Evolutionary conservation across 495 filamentous ascomycete genomes (phyloP), one percentile per base, ranked within the genome.

Genomic region (Tuber melanosporum): DNA sequence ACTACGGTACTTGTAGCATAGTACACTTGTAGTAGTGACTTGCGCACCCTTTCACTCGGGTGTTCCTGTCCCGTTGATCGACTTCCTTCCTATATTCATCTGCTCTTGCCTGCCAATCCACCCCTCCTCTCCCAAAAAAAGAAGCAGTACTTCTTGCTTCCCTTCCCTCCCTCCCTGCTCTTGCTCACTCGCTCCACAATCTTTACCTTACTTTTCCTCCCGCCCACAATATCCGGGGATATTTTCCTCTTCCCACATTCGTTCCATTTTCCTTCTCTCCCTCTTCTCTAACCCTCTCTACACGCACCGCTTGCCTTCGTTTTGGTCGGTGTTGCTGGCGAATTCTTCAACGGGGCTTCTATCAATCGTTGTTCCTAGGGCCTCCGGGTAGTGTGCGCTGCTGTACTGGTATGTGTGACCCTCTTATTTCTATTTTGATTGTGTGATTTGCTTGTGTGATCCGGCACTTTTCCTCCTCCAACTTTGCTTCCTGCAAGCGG

Each of bases 51-150:
- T n/a, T 17, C 9, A 12, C 22, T 66, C 57, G 57, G 57, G 57
- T 66, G 57, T 66, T 32, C 57, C 57, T 66, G 57, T 66, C 57
- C 57, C 57, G 57, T 32, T 32, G 57, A 66, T 66, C 57, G 12
- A 32, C 57, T 66, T 66, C 57, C 57, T 66, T 66, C 57, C 57
- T n/a, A 32, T 66, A n/a, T 62, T 66, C 57, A 32, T 66, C 57
- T 66, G 26, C 3, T 66, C 32, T 66, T 66, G 57, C 57, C 32
- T 66, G 57, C 10, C 57, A n/a, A 15, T 22, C 52, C 52, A 22
- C 52, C 14, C 57, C 57, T 66, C 57, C 57, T n/a, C 26, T 32
- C 57, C 57, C 57, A 14, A 66, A 66, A 66, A 66, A 66, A 32
- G 57, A 66, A 66, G 57, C 57, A 66, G 17, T 66, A 66, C 57